Conservation (phyloP, 2,329 filamentous ascomycete species). For the Diatrype stigma region DNA sequence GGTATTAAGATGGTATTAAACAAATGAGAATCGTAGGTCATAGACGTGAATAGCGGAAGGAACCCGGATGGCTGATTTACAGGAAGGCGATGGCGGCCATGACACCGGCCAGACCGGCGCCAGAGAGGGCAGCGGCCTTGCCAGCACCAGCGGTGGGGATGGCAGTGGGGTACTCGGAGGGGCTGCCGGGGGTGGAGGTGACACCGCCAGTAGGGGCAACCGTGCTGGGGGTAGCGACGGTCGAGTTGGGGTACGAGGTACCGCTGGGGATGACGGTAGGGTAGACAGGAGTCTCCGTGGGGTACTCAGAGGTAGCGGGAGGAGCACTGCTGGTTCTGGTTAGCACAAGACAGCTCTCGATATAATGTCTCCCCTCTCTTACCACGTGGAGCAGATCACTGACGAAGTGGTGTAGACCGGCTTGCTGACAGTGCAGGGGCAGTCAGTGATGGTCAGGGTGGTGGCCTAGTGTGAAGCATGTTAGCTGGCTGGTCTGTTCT, state of each 20-base stretch:
- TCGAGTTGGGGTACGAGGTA: constrained; percentile 10
- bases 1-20: constrained; percentile 35
- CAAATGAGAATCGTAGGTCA: constrained; percentile 37
- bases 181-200: constrained; percentile 24
- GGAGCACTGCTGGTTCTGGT: constrained; percentile 27
- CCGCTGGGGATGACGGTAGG: constrained; percentile 4
- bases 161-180: constrained; percentile 23
- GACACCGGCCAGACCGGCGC: constrained; percentile 57
- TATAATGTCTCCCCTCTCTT: constrained; percentile 8
- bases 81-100: constrained; percentile 56
- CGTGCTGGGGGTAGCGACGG: constrained; percentile 8
- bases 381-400: constrained; percentile 35
- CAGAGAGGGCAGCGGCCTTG: constrained; percentile 53
- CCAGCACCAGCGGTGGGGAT: constrained; percentile 52
- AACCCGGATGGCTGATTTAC: constrained; percentile 42
- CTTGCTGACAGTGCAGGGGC: constrained; percentile 65
- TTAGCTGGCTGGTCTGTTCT: too few species aligned
- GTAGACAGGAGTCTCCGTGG: constrained; percentile 1
- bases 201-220: neutral
- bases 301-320: constrained; percentile 20
- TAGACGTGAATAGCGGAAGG: constrained; percentile 26
- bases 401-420: constrained; percentile 49
- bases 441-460: constrained; percentile 67
- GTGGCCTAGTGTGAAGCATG: constrained; percentile 58
- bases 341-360: constrained; percentile 9